Conservation (phyloP, 2,329 filamentous ascomycete genomes). For the Fusarium lyarnte region DNA sequence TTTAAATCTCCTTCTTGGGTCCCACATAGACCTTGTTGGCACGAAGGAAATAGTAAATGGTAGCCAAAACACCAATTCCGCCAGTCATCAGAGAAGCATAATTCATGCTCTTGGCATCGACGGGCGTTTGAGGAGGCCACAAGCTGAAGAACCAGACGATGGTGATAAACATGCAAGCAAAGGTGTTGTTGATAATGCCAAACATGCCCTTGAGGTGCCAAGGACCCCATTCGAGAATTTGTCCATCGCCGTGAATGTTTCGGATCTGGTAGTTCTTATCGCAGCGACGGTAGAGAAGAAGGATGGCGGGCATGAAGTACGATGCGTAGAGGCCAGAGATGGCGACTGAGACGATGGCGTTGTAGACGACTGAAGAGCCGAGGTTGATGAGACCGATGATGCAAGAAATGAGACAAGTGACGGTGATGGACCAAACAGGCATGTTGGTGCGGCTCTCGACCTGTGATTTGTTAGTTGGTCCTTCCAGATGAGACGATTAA, state of each 20-base stretch:
- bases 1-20: constrained; percentile 46
- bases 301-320: constrained; percentile 32
- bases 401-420: constrained; percentile 32
- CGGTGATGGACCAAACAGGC: constrained; percentile 35
- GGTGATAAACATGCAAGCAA: constrained; percentile 61
- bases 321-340: constrained; percentile 37
- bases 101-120: constrained; percentile 52
- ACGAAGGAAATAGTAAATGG: constrained; percentile 56
- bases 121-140: constrained; percentile 51
- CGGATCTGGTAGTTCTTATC: constrained; percentile 36
- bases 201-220: constrained; percentile 62
- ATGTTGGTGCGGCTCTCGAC: constrained; percentile 35
- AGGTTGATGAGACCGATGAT: constrained; percentile 39
- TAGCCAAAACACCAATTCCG: constrained; percentile 52
- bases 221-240: constrained; percentile 58
- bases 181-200: constrained; percentile 63
- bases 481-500: accelerated
- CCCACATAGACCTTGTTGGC: constrained; percentile 56
- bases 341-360: constrained; percentile 37
- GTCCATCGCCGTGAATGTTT: constrained; percentile 21
- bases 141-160: constrained; percentile 66
- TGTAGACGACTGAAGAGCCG: constrained; percentile 37
- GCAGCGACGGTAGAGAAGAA: constrained; percentile 39
- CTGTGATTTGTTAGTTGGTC: neutral
- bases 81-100: constrained; percentile 57